Evolutionary conservation across 257 asterid species (phyloP), one percentile per base, ranked within the genome.

Genomic region (Solanum sejunctum): DNA sequence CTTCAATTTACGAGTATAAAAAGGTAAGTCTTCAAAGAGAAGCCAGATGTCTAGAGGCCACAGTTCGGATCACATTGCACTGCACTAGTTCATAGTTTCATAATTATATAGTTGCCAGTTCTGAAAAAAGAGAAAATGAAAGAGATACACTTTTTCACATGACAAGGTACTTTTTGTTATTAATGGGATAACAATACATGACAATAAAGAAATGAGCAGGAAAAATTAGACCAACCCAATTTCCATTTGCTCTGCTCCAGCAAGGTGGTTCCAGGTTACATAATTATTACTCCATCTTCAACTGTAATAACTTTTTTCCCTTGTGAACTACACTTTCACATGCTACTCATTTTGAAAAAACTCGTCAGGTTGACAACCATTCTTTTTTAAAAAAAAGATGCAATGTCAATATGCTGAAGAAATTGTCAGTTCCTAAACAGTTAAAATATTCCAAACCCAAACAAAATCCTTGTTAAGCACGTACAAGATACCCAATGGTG

Each of bases 401-500:
- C 47, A 51, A 77, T 51, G 60, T 51, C n/a, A 51, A 77, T 55
- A 51, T 77, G 82, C 82, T 51, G 82, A 77, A 77, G 82, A 77
- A 21, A 77, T 52, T 51, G 82, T 77, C 26, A 51, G 47, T 26
- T 26, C 61, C 82, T 77, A 77, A 26, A 26, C 64, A 77, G 47
- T 77, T 77, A 26, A 47, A 51, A 51, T 51, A 77, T 26, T 51
- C 60, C 64, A 61, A 71, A 52, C 20, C 86, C 84, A 63, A 18
- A 39, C 13, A 49, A 41, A 73, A 45, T 70, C 71, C 83, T 54
- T 36, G 15, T 83, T 67, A 85, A 81, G 80, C 83, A 84, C 83
- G 89, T 70, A 88, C 54, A 39, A 81, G 67, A 75, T 60, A 88
- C 20, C 92, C 93, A 61, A 87, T 78, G 43, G 87, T 82, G 72